These are phyloP conservation scores for Tolypocladium tropicale DNA, from an alignment of 2,329 filamentous ascomycete species.

Conservation along the genomic window DNA sequence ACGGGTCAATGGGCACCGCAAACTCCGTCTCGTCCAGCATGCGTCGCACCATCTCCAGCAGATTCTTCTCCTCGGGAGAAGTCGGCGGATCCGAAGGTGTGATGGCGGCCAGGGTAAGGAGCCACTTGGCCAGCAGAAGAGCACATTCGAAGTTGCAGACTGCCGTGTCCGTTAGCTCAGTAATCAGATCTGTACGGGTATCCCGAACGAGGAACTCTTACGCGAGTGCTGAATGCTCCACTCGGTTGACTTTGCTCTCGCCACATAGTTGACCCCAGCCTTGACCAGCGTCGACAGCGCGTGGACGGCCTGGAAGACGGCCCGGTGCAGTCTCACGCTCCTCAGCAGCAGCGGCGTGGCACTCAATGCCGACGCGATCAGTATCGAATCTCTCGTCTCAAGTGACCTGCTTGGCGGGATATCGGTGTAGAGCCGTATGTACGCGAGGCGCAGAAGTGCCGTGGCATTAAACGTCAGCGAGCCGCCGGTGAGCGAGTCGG, in stretches of 20 bases:
- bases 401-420: conserved; percentile 51
- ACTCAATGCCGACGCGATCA: conserved; percentile 51
- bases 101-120: conserved; percentile 44
- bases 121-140: conserved; percentile 50
- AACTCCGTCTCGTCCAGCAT: conserved; percentile 55
- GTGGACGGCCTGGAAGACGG: conserved; percentile 58
- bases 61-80: conserved; percentile 40
- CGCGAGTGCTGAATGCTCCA: conserved; percentile 54
- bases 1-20: conserved; percentile 48
- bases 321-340: conserved; percentile 49
- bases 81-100: conserved; percentile 37
- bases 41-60: conserved; percentile 45
- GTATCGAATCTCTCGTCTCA: conserved; percentile 51
- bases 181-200: background rate
- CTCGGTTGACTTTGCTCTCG: conserved; percentile 48
- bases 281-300: conserved; percentile 58
- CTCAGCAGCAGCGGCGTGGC: conserved; percentile 48
- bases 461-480: conserved; percentile 58
- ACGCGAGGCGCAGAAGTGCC: conserved; percentile 48
- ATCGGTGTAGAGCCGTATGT: conserved; percentile 57
- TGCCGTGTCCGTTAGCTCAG: conserved; percentile 9
- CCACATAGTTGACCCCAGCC: conserved; percentile 51
- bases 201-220: conserved; percentile 23
- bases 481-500: conserved; percentile 43
- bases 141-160: conserved; percentile 55